Evolutionary conservation across 2,329 filamentous ascomycete species (phyloP), one percentile per base, ranked within the genome.

Genomic region (Ramichloridium luteum): DNA sequence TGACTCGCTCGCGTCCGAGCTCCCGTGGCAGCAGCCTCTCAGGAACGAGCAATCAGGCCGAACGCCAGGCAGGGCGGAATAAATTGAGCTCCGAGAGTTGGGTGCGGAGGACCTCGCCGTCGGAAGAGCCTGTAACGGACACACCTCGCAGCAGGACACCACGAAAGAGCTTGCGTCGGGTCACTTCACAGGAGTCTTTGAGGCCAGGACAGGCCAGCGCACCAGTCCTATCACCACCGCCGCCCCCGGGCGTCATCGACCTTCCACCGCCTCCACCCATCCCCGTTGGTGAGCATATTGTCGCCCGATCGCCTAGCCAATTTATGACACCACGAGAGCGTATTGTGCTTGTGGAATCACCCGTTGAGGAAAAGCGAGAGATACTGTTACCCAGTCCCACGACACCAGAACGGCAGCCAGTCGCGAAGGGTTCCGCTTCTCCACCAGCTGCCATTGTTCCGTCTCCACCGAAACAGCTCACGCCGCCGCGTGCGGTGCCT

Each of bases 61-160:
- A 27, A 66, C 40, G 68, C 69, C 25, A 44, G n/a, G n/a, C n/a
- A n/a, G n/a, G n/a, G n/a, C n/a, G 39, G 16, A 44, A 49, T 27
- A 52, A 50, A 29, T 30, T 54, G 38, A 54, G 46, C 32, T 40
- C 44, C 20, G 51, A 54, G 35, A 53, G 48, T 32, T 53, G 50
- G 50, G 45, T 51, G 18, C 45, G 45, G 28, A 36, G 40, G 31
- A 34, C 43, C 31, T 18, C 39, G 23, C 25, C 31, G n/a, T 32
- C 37, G 22, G 37, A 46, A 27, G 43, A 47, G 12, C 39, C 44
- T n/a, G 8, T n/a, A 6, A 25, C 44, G n/a, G 37, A 38, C n/a
- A 40, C 32, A n/a, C 33, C 38, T 12, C 38, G 39, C 32, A 40
- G 41, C 10, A 40, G 34, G 31, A 32, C 32, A 27, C 36, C 32